Evolutionary conservation across 768 basidiomycete genomes (phyloP), one percentile per base, ranked within the genome.

Genomic region (Pholiota microspora): DNA sequence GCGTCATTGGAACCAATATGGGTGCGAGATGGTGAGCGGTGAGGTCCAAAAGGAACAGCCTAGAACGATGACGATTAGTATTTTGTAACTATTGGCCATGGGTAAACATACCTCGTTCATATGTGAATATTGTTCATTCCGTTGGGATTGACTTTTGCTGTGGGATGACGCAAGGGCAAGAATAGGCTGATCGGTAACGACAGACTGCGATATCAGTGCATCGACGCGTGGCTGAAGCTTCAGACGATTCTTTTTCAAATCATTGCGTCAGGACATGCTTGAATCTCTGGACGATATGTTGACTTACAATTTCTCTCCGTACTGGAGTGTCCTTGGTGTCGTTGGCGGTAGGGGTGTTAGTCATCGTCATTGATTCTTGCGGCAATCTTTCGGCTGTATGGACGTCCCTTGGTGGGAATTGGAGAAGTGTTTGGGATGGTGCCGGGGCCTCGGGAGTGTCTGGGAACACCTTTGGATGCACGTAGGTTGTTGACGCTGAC

Each of bases 221-320:
- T 58, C 59, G 13, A 46, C 48, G 0, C 55, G 52, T 44, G 36
- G 21, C 18, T 51, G 27, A 32, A 61, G 53, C 57, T 59, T 64
- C 29, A 59, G 24, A 15, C 61, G 60, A 40, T 59, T 66, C 62
- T 62, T 25, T 35, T 50, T 28, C 38, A 25, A 42, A 34, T 36
- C 31, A 49, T 27, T 45, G 38, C 4, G 35, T 28, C 28, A 42
- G 6, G 5, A 16, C 24, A 45, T 10, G 12, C 18, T 3, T 4
- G 21, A 18, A 23, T 1, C 5, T n/a, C n/a, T n/a, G 35, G 27
- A 28, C 10, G n/a, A 38, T 13, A 25, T 16, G 28, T 9, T 27
- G 1, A 44, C 65, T 57, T 47, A 66, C 65, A 12, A 61, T 62
- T 52, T 66, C 65, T 54, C 59, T 55, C 32, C 63, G 58, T 10